Evolutionary conservation across 805 yeast genomes (phyloP), one percentile per base, ranked within the genome.

Genomic region (Kluyveromyces siamensis): DNA sequence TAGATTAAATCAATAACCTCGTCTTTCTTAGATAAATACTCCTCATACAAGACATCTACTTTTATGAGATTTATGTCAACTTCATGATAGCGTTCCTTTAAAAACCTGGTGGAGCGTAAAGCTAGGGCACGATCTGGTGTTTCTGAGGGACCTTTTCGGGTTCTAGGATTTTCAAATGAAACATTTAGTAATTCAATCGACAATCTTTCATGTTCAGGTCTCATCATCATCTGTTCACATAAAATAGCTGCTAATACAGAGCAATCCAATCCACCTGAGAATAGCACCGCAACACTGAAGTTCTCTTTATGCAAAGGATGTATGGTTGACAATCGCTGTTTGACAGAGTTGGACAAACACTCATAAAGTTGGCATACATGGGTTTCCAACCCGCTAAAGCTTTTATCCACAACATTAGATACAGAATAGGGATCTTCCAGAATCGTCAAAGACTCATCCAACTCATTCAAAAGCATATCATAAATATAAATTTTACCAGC

Each of bases 201-300:
- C 1, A 42, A 48, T n/a, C 41, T 44, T 5, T 52, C 42, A 9
- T 48, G 45, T 2, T 52, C 39, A 0, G 60, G 50, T 56, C 40
- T 47, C 48, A 48, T 17, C 62, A 69, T 54, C 49, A 62, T 52
- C n/a, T 53, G 52, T 44, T 56, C 54, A 50, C 67, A 65, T 10
- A 66, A 52, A 3, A 83, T 44, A 0, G 81, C 78, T 0, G 95
- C 89, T 21, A 93, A 59, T 0, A 91, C 66, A 0, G 97, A 83
- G 63, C 99, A 93, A 60, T 93, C 99, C 4, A 93, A 70, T 0
- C 99, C 99, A 1, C 99, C 99, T 41, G 96, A 87, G 60, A 90
- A 93, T 33, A 93, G 66, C 0, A 93, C 70, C 0, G 85, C 84
- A 40, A 82, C 65, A 8, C 68, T 63, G 9, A 61, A 58, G 45